Percentiles rank a stretch among this genome's conserved stretches.
These are phyloP conservation scores for Bauhinia variegata DNA, from an alignment of 306 rosid genomes.

Conservation along the genomic window DNA sequence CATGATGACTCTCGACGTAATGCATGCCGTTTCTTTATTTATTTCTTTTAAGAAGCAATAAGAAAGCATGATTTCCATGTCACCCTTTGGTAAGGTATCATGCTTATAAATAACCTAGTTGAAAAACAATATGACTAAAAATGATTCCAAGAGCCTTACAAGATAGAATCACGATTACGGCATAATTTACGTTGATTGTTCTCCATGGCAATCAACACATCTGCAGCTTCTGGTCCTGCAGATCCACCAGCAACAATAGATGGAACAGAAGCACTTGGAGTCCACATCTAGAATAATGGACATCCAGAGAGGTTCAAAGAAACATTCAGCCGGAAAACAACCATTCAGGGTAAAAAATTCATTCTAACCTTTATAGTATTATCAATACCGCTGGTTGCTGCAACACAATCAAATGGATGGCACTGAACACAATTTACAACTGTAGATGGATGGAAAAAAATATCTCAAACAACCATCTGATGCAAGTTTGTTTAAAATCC, in stretches of 20 bases:
- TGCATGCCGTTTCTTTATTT: no score
- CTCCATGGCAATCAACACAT: slow-evolving; percentile 66
- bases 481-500: slow-evolving; percentile 4
- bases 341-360: slow-evolving; percentile 20
- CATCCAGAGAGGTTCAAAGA: slow-evolving; percentile 39
- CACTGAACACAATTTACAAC: slow-evolving; percentile 94
- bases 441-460: slow-evolving; percentile 42
- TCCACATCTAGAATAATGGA: slow-evolving; percentile 74
- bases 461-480: slow-evolving; percentile 29
- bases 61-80: not conserved
- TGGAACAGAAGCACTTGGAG: slow-evolving; percentile 75
- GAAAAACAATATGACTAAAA: slow-evolving; percentile 9
- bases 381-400: slow-evolving; percentile 96
- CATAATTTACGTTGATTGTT: slow-evolving; percentile 73
- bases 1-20: no score
- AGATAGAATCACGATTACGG: slow-evolving; percentile 68
- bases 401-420: slow-evolving; percentile 88
- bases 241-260: slow-evolving; percentile 81
- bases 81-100: not conserved
- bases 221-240: slow-evolving; percentile 72
- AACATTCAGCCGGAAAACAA: slow-evolving; percentile 23
- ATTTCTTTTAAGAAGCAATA: no score
- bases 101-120: slow-evolving; percentile 14
- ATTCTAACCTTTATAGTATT: slow-evolving; percentile 85
- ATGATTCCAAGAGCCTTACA: slow-evolving; percentile 59